These are phyloP conservation scores for Kluyveromyces aestuarii DNA, from an alignment of 805 yeast genomes.

Conservation along the genomic window DNA sequence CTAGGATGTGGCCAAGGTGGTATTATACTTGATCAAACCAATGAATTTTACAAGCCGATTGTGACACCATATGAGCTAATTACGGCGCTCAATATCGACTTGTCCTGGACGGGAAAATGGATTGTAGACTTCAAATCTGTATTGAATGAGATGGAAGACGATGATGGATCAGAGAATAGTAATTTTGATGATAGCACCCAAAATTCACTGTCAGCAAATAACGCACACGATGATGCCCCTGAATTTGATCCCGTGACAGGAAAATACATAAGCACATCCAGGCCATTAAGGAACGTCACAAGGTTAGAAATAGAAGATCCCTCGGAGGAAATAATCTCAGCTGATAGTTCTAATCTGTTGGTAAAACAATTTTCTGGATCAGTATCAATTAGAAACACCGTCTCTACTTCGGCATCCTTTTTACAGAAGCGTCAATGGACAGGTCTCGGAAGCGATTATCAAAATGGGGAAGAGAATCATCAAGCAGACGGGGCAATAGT, in stretches of 20 bases:
- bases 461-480: conserved; percentile 32
- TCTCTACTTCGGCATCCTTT: conserved; percentile 78
- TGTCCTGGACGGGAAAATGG: conserved; percentile 94
- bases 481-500: conserved; percentile 64
- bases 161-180: conserved; percentile 7
- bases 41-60: conserved; percentile 82
- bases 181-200: conserved; percentile 9
- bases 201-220: conserved; percentile 2
- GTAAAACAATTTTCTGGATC: conserved; percentile 49
- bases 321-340: conserved; percentile 20
- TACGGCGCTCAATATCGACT: conserved; percentile 65
- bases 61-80: conserved; percentile 88
- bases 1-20: conserved; percentile 95
- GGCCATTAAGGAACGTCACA: conserved; percentile 62
- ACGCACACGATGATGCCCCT: conserved; percentile 40
- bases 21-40: conserved; percentile 66
- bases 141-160: conserved; percentile 9
- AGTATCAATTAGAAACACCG: conserved; percentile 63
- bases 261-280: conserved; percentile 50
- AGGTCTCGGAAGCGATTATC: conserved; percentile 84
- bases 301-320: conserved; percentile 55
- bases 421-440: conserved; percentile 74
- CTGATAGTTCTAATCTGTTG: conserved; percentile 27
- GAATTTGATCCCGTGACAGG: conserved; percentile 89
- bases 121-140: conserved; percentile 65